Base-by-base conservation (phyloP, 768 basidiomycete genomes). In the Inosperma sp. region DNA sequence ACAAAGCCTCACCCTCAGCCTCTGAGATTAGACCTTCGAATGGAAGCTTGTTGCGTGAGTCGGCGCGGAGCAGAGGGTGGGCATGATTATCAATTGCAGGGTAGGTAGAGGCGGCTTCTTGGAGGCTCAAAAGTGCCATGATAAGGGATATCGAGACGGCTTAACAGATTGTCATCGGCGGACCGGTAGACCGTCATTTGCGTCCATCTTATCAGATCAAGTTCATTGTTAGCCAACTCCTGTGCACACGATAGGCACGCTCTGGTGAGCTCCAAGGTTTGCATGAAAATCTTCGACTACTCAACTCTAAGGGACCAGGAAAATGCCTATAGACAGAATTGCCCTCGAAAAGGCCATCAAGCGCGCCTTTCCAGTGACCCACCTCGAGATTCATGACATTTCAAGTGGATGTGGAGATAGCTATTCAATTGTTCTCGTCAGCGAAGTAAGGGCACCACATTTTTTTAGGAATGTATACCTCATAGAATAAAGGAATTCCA, bases 361-460 rank as follows among this genome's bases (percentile, higher is more conserved):
- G 53, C 66, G 69, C n/a, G 77, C 78, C 1, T 76, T 89, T 44
- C 76, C 79, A 1, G 79, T 89, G 33, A 64, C 71, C 2, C 82
- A 88, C 59, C 75, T 91, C 12, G 78, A 88, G 60, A 83, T 93
- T 43, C 72, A 82, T 56, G 89, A 92, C 64, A 77, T 80, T 56
- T 90, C 88, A 0, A 86, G 74, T 56, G 88, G 88, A 5, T 93
- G 90, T 58, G 89, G 90, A 3, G 81, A 88, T 56, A 90, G 73
- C 63, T 92, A 88, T 59, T 69, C 80, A 0, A 75, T 92, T 23
- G 61, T 86, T 22, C 74, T 93, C 25, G 88, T 93, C 58, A 90
- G 87, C 71, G 80, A 85, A 62, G 86, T 84, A 53, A 30, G 76
- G 67, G 19, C 23, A 27, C 29, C 3, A 42, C 22, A 53, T 44